Conservation (phyloP, 352 stramenopile genomes). For the Peronosclerospora sorghi region DNA sequence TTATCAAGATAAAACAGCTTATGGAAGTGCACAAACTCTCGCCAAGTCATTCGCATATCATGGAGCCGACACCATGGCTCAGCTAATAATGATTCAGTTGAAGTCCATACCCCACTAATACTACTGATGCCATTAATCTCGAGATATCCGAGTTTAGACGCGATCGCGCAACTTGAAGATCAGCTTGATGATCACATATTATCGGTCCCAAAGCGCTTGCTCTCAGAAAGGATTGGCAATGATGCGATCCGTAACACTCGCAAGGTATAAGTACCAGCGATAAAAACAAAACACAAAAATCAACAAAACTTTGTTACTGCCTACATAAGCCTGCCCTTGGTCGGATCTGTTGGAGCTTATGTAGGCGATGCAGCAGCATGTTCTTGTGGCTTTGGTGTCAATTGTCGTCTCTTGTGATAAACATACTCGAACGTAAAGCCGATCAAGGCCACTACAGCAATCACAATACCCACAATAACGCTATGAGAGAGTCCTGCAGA, state of each 20-base stretch:
- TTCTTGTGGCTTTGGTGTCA: conserved; percentile 10
- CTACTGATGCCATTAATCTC: conserved; percentile 7
- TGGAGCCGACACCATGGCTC: background rate
- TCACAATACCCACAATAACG: conserved; percentile 57
- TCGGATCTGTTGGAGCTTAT: conserved; percentile 11
- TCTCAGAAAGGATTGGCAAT: conserved; percentile 77
- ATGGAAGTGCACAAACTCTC: background rate
- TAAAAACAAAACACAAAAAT: conserved; percentile 3
- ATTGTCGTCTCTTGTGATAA: conserved; percentile 59
- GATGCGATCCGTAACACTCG: conserved; percentile 29
- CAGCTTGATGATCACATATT: conserved; percentile 54
- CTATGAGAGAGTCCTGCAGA: conserved; percentile 50
- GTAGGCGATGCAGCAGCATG: conserved; percentile 9
- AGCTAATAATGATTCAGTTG: conserved; percentile 4
- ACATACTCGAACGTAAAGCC: conserved; percentile 66
- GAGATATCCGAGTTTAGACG: conserved; percentile 18
- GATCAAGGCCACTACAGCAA: conserved; percentile 45
- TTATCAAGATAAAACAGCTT: background rate
- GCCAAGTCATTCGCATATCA: conserved; percentile 10
- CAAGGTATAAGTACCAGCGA: background rate
- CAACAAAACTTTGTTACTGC: conserved; percentile 24
- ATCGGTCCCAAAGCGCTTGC: conserved; percentile 61
- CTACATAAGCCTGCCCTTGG: no score
- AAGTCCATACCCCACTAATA: conserved; percentile 1
- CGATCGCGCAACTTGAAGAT: conserved; percentile 48